These are phyloP conservation scores for Paxillus rubicundulus DNA, from an alignment of 768 basidiomycete species.

Conservation along the genomic window DNA sequence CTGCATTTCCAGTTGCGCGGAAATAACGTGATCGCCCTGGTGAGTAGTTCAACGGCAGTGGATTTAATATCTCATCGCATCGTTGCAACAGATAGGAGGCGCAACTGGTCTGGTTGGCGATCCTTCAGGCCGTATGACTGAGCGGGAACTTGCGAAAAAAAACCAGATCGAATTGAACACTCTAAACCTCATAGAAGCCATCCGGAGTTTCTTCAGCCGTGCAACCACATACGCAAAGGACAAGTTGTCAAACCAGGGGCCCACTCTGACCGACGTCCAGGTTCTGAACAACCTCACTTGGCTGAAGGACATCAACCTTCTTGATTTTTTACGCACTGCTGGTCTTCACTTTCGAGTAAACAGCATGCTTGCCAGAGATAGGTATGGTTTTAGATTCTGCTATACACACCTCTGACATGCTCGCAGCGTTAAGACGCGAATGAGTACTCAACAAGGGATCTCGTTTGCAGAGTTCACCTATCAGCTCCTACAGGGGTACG, in stretches of 20 bases:
- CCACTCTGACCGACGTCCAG: constrained; percentile 27
- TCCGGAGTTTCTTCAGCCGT: constrained; percentile 70
- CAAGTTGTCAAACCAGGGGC: constrained; percentile 17
- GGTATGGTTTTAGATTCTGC: constrained; percentile 44
- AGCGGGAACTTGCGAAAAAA: constrained; percentile 67
- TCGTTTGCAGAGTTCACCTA: constrained; percentile 99
- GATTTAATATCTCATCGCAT: background rate
- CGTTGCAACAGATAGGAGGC: constrained; percentile 76
- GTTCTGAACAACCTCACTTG: constrained; percentile 74
- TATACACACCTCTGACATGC: constrained; percentile 6
- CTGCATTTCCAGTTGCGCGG: constrained; percentile 89
- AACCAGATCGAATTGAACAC: constrained; percentile 67
- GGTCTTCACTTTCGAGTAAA: constrained; percentile 83
- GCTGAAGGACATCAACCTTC: constrained; percentile 67
- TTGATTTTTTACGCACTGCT: constrained; percentile 81
- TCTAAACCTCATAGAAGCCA: constrained; percentile 53
- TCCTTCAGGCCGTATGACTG: constrained; percentile 84
- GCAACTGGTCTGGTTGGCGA: constrained; percentile 97
- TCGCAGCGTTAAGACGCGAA: constrained; percentile 74
- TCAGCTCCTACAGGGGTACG: constrained; percentile 95
- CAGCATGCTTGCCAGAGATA: constrained; percentile 87
- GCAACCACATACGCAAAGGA: constrained; percentile 60
- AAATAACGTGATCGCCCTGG: constrained; percentile 79
- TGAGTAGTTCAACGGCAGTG: constrained; percentile 38
- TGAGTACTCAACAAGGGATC: constrained; percentile 78